Conservation (phyloP, 768 basidiomycete genomes). For the Postia placenta region DNA sequence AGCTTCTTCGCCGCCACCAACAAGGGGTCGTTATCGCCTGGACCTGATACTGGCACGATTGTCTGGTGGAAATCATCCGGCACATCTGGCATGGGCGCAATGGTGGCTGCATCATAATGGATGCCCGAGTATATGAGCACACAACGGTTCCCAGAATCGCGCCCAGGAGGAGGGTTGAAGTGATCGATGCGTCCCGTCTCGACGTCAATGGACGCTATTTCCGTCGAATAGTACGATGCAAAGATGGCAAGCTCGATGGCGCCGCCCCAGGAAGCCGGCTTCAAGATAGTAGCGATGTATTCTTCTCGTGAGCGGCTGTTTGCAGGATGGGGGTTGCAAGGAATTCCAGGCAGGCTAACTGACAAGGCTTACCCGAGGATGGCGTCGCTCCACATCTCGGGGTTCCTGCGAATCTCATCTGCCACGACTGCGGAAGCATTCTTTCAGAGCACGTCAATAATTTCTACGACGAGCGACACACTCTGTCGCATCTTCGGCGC, state of each 20-base stretch:
- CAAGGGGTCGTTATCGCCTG: slow-evolving; percentile 44
- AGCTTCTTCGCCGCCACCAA: slow-evolving; percentile 64
- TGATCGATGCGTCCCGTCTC: slow-evolving; percentile 87
- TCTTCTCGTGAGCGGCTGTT: slow-evolving; percentile 52
- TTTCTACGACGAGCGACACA: slow-evolving; percentile 27
- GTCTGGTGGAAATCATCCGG: slow-evolving; percentile 89
- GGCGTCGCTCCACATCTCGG: slow-evolving; percentile 72
- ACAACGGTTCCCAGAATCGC: slow-evolving; percentile 33
- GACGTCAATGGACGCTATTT: slow-evolving; percentile 88
- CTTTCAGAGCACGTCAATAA: background rate
- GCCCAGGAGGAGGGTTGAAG: slow-evolving; percentile 54
- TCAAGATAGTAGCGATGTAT: slow-evolving; percentile 79
- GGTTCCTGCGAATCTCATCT: slow-evolving; percentile 68
- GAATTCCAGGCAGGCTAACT: background rate
- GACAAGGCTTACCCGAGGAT: slow-evolving; percentile 64
- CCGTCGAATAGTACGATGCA: slow-evolving; percentile 72
- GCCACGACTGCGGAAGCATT: slow-evolving; percentile 58
- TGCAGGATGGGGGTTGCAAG: too few relatives aligned
- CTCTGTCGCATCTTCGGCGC: slow-evolving; percentile 69
- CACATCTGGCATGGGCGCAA: slow-evolving; percentile 72
- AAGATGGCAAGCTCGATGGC: slow-evolving; percentile 91
- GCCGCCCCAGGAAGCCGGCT: slow-evolving; percentile 86
- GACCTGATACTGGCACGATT: slow-evolving; percentile 53
- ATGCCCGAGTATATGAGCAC: slow-evolving; percentile 93
- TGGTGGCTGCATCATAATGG: slow-evolving; percentile 88